Evolutionary conservation across 2,329 filamentous ascomycete species (phyloP).

Genomic region (Phyllachora maydis): DNA sequence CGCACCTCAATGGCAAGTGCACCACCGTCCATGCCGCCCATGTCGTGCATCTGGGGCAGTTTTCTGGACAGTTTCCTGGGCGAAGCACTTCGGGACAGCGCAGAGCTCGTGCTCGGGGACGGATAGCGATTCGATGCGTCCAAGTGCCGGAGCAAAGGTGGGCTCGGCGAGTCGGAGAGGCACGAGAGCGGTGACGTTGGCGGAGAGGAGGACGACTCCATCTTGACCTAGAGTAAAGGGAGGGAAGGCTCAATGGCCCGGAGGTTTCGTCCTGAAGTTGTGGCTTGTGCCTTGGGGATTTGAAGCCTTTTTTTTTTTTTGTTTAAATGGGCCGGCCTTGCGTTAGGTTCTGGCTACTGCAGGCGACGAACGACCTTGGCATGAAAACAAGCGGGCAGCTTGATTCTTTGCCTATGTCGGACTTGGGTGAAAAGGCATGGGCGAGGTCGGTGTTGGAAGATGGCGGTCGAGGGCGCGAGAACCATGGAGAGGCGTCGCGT

Average conservation of each 20-base stretch:
- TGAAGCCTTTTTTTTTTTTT: background rate
- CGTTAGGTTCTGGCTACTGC: too few species aligned
- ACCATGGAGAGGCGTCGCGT: too few species aligned
- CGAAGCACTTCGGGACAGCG: slow-evolving; percentile 26
- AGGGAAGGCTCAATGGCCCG: background rate
- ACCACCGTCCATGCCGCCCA: too few species aligned
- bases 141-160: slow-evolving; percentile 16
- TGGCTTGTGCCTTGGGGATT: too few species aligned
- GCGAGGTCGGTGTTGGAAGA: too few species aligned
- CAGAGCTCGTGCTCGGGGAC: slow-evolving; percentile 24
- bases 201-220: slow-evolving; percentile 7
- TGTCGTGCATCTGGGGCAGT: slow-evolving; percentile 13
- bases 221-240: slow-evolving; percentile 1
- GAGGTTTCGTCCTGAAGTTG: too few species aligned
- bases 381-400: too few species aligned
- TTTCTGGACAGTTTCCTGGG: slow-evolving; percentile 26
- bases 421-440: too few species aligned
- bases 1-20: slow-evolving; percentile 19
- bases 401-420: too few species aligned
- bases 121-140: slow-evolving; percentile 25
- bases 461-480: too few species aligned
- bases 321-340: background rate
- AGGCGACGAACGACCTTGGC: too few species aligned
- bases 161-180: slow-evolving; percentile 29
- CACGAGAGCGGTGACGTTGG: slow-evolving; percentile 33